These are phyloP conservation scores for Bidens hawaiensis DNA, from an alignment of 140 eudicot species.

Conservation along the genomic window DNA sequence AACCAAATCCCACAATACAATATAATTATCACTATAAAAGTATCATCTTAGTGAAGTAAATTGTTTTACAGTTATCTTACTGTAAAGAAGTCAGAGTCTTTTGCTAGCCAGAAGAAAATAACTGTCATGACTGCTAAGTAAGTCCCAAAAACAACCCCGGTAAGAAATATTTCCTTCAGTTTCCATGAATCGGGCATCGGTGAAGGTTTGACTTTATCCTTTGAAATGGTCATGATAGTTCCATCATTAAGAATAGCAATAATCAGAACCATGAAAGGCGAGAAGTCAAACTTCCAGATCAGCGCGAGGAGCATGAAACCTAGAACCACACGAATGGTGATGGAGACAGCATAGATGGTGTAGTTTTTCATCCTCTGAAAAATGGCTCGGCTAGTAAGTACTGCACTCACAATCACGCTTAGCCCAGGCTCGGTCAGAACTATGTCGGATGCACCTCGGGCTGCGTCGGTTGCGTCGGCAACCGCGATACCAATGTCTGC, in stretches of 20 bases:
- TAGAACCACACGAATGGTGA: constrained; percentile 84
- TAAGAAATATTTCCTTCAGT: constrained; percentile 74
- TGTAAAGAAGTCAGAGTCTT: constrained; percentile 59
- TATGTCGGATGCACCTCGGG: constrained; percentile 80
- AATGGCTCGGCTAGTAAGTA: constrained; percentile 82
- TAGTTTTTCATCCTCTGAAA: constrained; percentile 96
- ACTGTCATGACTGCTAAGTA: constrained; percentile 88
- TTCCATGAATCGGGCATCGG: constrained; percentile 97
- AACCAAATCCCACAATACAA: background rate
- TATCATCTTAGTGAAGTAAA: background rate
- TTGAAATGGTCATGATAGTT: constrained; percentile 93
- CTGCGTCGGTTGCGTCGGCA: constrained; percentile 92
- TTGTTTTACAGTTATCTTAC: constrained; percentile 30
- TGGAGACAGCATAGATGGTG: constrained; percentile 92
- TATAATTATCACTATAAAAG: background rate
- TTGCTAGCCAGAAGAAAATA: constrained; percentile 73
- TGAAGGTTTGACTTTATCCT: constrained; percentile 85
- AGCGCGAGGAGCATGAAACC: constrained; percentile 93
- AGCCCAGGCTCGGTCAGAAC: constrained; percentile 89
- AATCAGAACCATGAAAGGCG: constrained; percentile 86
- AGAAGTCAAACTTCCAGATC: constrained; percentile 85
- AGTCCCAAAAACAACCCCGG: constrained; percentile 81
- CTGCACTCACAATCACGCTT: constrained; percentile 83
- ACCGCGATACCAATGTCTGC: constrained; percentile 95
- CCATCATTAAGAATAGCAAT: constrained; percentile 93